Percentiles rank a stretch among this genome's conserved stretches.
These are phyloP conservation scores for Dissoconium aciculare DNA, from an alignment of 2,329 filamentous ascomycete genomes.

Conservation along the genomic window DNA sequence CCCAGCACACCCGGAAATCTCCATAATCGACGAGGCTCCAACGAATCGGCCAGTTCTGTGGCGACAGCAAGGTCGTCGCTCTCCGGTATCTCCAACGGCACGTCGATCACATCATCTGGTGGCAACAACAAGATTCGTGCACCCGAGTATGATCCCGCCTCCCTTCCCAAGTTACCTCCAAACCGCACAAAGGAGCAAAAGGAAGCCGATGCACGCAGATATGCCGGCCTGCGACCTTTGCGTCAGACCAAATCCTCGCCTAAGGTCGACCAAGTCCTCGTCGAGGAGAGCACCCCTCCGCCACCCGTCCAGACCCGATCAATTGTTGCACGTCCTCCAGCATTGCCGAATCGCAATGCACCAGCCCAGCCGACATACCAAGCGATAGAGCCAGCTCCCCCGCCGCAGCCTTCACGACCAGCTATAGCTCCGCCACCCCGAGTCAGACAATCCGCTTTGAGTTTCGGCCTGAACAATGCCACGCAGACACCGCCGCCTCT, in stretches of 20 bases:
- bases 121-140: constrained; percentile 22
- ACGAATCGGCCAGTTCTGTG: constrained; percentile 39
- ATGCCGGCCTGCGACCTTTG: constrained; percentile 10
- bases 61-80: constrained; percentile 33
- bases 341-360: constrained; percentile 1
- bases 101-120: constrained; percentile 16
- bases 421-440: constrained; percentile 12
- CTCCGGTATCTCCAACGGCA: constrained; percentile 33
- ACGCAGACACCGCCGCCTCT: constrained; percentile 8
- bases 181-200: constrained; percentile 32
- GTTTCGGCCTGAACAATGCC: constrained; percentile 16
- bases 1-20: constrained; percentile 15
- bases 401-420: constrained; percentile 7
- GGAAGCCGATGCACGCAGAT: constrained; percentile 20
- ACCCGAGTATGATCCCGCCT: constrained; percentile 41
- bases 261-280: constrained; percentile 10
- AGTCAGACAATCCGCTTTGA: constrained; percentile 17
- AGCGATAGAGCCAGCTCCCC: constrained; percentile 7
- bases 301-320: constrained; percentile 10
- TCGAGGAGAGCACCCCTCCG: constrained; percentile 15
- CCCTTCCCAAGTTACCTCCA: constrained; percentile 40
- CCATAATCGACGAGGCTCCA: constrained; percentile 27
- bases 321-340: not conserved
- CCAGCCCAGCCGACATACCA: not conserved
- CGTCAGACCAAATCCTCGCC: constrained; percentile 14